Evolutionary conservation across 306 rosid genomes (phyloP).

Genomic region (Vicia faba): DNA sequence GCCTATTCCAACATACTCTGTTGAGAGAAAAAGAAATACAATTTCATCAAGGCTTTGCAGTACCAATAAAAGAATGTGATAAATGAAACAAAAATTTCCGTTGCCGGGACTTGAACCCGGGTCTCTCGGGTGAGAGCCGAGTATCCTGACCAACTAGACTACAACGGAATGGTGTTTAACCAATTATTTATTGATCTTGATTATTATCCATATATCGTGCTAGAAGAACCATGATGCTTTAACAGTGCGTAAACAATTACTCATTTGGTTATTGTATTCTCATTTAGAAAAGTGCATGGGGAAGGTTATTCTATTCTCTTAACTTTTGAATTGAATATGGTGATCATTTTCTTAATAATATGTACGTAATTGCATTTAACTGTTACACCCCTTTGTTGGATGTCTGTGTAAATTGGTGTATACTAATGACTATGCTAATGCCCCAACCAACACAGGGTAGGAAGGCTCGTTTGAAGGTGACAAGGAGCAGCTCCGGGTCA

Average conservation of each 20-base stretch:
- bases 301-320: constrained; percentile 59
- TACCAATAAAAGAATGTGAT: not conserved
- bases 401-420: not conserved
- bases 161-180: constrained; percentile 45
- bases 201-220: not conserved
- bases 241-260: too few species aligned
- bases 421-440: not conserved
- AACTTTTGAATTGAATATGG: not conserved
- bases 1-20: too few species aligned
- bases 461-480: constrained; percentile 87
- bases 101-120: constrained; percentile 68
- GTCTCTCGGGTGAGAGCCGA: constrained; percentile 58
- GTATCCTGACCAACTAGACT: constrained; percentile 61
- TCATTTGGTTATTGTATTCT: too few species aligned
- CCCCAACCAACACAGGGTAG: constrained; percentile 64
- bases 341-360: not conserved
- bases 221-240: not conserved
- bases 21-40: too few species aligned
- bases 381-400: too few species aligned
- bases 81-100: constrained; percentile 17
- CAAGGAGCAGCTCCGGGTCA: constrained; percentile 72
- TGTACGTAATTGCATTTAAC: too few species aligned
- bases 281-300: constrained; percentile 99
- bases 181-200: too few species aligned
- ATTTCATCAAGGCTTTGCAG: not conserved